phyloP scores from a whole-genome alignment of 495 filamentous ascomycete species.

The Talaromyces nanjingensis region DNA sequence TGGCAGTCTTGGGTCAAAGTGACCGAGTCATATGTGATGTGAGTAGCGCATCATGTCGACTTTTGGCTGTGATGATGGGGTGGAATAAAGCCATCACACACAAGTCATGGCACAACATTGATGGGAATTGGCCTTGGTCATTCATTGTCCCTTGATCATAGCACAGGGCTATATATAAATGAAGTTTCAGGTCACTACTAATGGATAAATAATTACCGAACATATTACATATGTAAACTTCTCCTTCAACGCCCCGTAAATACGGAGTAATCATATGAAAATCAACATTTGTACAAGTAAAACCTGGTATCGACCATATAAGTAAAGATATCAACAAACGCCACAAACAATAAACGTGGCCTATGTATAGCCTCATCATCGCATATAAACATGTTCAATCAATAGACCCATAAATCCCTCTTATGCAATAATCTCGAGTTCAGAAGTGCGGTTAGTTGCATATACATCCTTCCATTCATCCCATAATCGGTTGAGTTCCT shows the following conservation, averaged over 20 bases:
- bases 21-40: slow-evolving; percentile 60
- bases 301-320: neutral
- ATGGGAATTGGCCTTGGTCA: slow-evolving; percentile 54
- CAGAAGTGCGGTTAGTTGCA: slow-evolving; percentile 60
- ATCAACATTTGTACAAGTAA: neutral
- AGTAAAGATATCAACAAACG: neutral
- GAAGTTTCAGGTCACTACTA: neutral
- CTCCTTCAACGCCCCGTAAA: neutral
- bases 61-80: slow-evolving; percentile 72
- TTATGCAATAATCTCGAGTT: slow-evolving; percentile 73
- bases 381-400: neutral
- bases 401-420: neutral
- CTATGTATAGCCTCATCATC: neutral
- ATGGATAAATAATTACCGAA: neutral
- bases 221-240: neutral
- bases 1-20: slow-evolving; percentile 54
- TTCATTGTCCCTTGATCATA: neutral
- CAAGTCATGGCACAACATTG: slow-evolving; percentile 63
- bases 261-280: neutral
- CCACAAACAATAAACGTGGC: neutral
- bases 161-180: neutral
- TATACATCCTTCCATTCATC: slow-evolving; percentile 82
- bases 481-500: slow-evolving; percentile 78
- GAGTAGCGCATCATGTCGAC: slow-evolving; percentile 55
- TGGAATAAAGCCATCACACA: slow-evolving; percentile 58